phyloP scores from a whole-genome alignment of 1,139 yeast genomes.

The Debaryomyces subglobosus region DNA sequence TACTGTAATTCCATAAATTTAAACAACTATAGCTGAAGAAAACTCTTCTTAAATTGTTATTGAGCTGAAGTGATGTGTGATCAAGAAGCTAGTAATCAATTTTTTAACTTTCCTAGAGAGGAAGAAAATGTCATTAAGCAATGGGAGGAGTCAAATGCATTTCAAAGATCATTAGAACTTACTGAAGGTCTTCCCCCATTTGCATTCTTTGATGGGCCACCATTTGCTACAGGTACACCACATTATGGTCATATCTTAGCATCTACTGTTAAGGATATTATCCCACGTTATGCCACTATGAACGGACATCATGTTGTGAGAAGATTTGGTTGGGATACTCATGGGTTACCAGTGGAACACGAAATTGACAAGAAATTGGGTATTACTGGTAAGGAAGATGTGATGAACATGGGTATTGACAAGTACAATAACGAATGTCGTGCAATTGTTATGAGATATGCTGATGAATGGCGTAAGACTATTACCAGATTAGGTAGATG shows the following conservation, averaged over 20 bases:
- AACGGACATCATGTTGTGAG: conserved; percentile 95
- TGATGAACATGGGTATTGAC: conserved; percentile 88
- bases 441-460: conserved; percentile 95
- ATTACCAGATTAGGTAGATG: conserved; percentile 96
- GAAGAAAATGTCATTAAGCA: conserved; percentile 77
- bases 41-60: background rate
- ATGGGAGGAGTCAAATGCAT: conserved; percentile 94
- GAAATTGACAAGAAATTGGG: conserved; percentile 97
- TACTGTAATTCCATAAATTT: background rate
- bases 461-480: conserved; percentile 90
- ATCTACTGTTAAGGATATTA: conserved; percentile 94
- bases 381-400: conserved; percentile 91
- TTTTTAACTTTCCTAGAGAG: conserved; percentile 76
- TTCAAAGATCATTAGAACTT: conserved; percentile 80
- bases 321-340: conserved; percentile 99
- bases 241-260: conserved; percentile 98
- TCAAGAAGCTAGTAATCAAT: conserved; percentile 28
- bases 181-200: conserved; percentile 86
- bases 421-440: conserved; percentile 95
- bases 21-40: background rate
- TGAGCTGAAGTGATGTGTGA: conserved; percentile 30
- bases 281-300: conserved; percentile 98
- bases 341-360: conserved; percentile 97
- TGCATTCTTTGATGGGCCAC: conserved; percentile 98
- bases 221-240: conserved; percentile 99